Evolutionary conservation across 164 flowering plant genomes (phyloP).

Genomic region (Annona squamosa): DNA sequence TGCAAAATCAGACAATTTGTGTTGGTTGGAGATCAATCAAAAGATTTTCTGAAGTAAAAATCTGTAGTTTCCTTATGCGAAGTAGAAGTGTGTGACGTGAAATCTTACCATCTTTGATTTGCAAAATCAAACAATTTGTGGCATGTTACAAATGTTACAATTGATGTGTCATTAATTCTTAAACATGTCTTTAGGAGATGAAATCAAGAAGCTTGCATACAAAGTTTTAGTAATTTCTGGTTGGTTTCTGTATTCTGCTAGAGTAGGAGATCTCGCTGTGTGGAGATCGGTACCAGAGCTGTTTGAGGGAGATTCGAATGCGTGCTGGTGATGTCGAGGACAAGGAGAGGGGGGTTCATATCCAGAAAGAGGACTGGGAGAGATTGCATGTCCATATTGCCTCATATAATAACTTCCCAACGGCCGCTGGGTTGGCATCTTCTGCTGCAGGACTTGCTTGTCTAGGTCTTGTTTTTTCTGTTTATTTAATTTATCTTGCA

Average conservation of each 20-base stretch:
- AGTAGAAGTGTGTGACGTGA: no score
- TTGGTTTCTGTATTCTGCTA: conserved; percentile 20
- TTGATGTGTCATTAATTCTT: not conserved
- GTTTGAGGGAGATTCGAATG: conserved; percentile 73
- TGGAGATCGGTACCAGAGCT: conserved; percentile 73
- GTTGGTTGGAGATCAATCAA: not conserved
- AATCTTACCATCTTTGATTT: no score
- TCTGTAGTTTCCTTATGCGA: not conserved
- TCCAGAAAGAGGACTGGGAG: conserved; percentile 75
- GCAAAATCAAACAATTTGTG: no score
- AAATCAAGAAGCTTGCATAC: not conserved
- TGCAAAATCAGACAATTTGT: no score
- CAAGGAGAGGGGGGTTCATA: conserved; percentile 66
- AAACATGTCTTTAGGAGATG: no score
- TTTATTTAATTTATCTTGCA: not conserved
- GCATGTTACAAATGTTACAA: no score
- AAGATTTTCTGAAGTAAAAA: no score
- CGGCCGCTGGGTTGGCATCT: conserved; percentile 98
- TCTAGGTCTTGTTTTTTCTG: conserved; percentile 43
- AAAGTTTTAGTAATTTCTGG: not conserved
- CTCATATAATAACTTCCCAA: conserved; percentile 88
- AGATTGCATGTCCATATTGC: conserved; percentile 78
- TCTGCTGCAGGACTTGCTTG: conserved; percentile 99
- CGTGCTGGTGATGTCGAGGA: conserved; percentile 70
- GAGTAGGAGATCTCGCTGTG: conserved; percentile 86